Evolutionary conservation across 2,329 filamentous ascomycete genomes (phyloP), one percentile per base, ranked within the genome.

Genomic region (Cyphellophora attinorum): DNA sequence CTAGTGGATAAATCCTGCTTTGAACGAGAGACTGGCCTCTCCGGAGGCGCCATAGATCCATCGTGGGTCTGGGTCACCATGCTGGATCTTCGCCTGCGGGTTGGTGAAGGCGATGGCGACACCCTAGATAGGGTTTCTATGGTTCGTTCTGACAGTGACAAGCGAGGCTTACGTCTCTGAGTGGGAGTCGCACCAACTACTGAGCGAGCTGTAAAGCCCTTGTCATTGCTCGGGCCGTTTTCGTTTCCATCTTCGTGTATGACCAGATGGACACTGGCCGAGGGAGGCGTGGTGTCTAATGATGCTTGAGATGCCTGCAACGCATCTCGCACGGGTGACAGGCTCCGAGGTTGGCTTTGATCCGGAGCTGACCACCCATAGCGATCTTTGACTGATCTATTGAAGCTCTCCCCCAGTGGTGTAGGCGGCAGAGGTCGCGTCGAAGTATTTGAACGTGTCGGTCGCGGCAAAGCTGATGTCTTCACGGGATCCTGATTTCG

Each of bases 101-200:
- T 74, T 29, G 81, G 57, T 1, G 74, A 74, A 4, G 88, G 86
- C 1, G 86, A 91, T 0, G 83, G 76, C 0, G 86, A 83, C 18
- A 94, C 64, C 30, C 77, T 74, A 3, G 85, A 72, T 5, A 95
- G 63, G 0, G 85, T 93, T 55, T 93, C 85, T 27, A 93, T 79
- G 1, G 88, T 93, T 38, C 89, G 70, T 49, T 95, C 88, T 1
- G 81, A 77, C 3, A 95, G 65, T 0, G 84, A 88, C 11, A 62
- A 63, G 10, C 65, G 53, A 4, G 60, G 50, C 45, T 34, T 39
- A 3, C 39, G 41, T 34, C 39, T 47, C 16, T 34, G 33, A 21
- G 38, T 41, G 27, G 33, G 19, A 14, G 34, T 29, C 16, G 23
- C 13, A 11, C 35, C 30, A 23, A 33, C 16, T 28, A 34, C 41